A percentile compares a stretch with the other conserved stretches of the same genome.
Evolutionary conservation across 2,329 filamentous ascomycete species (phyloP).

Genomic region (Biscogniauxia sp.): DNA sequence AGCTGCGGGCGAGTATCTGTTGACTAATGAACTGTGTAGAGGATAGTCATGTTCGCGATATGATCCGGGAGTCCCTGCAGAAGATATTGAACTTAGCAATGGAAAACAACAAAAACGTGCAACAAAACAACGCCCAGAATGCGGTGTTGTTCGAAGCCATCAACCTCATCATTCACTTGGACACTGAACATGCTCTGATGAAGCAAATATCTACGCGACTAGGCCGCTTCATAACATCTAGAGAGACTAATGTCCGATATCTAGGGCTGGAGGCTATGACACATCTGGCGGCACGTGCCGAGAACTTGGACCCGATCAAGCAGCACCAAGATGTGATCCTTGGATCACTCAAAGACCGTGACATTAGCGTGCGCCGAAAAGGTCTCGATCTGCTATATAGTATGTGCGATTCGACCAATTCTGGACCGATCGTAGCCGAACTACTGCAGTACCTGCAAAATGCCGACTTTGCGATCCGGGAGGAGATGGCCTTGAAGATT

Average conservation of each 20-base stretch:
- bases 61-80: conserved; percentile 89
- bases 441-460: conserved; percentile 92
- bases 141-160: conserved; percentile 98
- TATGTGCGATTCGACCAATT: conserved; percentile 98
- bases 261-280: conserved; percentile 97
- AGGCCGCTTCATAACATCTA: conserved; percentile 92
- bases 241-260: conserved; percentile 96
- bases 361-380: conserved; percentile 95
- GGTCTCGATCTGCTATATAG: conserved; percentile 96
- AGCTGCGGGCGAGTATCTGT: background rate
- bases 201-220: conserved; percentile 89
- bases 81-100: conserved; percentile 88
- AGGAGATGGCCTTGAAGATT: conserved; percentile 99
- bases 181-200: conserved; percentile 93
- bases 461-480: conserved; percentile 94
- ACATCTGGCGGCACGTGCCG: conserved; percentile 87
- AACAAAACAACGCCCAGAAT: conserved; percentile 99
- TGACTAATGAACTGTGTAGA: conserved; percentile 51
- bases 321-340: conserved; percentile 97
- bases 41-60: conserved; percentile 84
- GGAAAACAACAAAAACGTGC: conserved; percentile 95
- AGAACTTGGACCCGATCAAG: conserved; percentile 95
- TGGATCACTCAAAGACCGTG: conserved; percentile 87
- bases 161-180: conserved; percentile 95
- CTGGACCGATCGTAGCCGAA: conserved; percentile 88